Evolutionary conservation across 2,329 filamentous ascomycete genomes (phyloP).

Genomic region (Ceratocystis huliohia): DNA sequence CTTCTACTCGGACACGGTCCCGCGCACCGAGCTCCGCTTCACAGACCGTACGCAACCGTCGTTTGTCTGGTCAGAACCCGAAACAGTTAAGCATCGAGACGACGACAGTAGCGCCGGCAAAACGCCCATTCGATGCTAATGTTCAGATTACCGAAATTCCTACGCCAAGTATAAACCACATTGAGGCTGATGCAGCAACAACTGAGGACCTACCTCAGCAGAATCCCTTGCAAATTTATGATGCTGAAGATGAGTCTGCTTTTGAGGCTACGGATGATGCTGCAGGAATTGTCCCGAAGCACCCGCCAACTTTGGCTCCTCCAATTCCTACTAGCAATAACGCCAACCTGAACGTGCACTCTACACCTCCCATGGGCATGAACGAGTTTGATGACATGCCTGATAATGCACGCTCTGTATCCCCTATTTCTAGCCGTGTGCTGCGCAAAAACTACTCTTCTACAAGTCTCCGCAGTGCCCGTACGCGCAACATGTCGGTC

Average conservation of each 20-base stretch:
- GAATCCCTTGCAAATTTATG: slow-evolving; percentile 6
- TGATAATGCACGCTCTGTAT: slow-evolving; percentile 36
- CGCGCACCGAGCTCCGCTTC: slow-evolving; percentile 13
- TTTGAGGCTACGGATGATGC: slow-evolving; percentile 8
- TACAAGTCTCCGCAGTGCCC: slow-evolving; percentile 57
- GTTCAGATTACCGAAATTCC: slow-evolving; percentile 15
- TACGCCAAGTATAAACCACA: slow-evolving; percentile 6
- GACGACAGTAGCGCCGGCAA: background rate
- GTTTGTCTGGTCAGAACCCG: slow-evolving; percentile 66
- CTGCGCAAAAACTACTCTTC: slow-evolving; percentile 59
- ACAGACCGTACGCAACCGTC: slow-evolving; percentile 55
- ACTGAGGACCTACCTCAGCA: background rate
- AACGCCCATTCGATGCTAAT: slow-evolving; percentile 22
- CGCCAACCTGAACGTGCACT: slow-evolving; percentile 11
- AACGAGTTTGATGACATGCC: slow-evolving; percentile 20
- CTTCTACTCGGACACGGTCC: slow-evolving; percentile 10
- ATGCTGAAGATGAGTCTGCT: slow-evolving; percentile 8
- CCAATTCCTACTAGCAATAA: background rate
- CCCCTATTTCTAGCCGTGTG: slow-evolving; percentile 39
- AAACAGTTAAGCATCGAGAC: slow-evolving; percentile 89
- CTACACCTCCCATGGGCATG: slow-evolving; percentile 13
- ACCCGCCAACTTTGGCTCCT: slow-evolving; percentile 17
- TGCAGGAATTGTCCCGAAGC: slow-evolving; percentile 10
- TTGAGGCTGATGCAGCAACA: background rate
- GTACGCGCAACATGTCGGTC: slow-evolving; percentile 59